These are phyloP conservation scores for Immersiella caudata DNA, from an alignment of 495 filamentous ascomycete genomes.

Conservation along the genomic window DNA sequence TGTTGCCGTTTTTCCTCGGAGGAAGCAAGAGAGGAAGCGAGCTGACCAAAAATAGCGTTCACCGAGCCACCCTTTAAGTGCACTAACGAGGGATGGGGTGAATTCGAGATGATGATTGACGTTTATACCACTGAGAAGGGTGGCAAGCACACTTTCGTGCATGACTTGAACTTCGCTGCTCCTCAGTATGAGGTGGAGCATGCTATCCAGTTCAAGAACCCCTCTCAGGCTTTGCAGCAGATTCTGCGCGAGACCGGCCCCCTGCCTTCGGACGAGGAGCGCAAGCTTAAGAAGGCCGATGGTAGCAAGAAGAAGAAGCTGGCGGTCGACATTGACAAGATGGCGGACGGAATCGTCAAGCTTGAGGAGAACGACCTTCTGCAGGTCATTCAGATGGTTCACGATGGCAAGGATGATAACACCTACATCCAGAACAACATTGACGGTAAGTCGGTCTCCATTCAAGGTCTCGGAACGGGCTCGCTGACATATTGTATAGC, in stretches of 20 bases:
- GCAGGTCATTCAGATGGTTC: constrained; percentile 94
- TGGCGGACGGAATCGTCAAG: constrained; percentile 69
- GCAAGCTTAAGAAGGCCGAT: constrained; percentile 61
- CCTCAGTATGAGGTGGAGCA: constrained; percentile 84
- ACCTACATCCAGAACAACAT: constrained; percentile 98
- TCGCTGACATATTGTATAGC: constrained; percentile 52
- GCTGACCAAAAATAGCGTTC: constrained; percentile 58
- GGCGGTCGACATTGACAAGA: constrained; percentile 91
- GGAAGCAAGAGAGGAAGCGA: neutral
- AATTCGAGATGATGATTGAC: constrained; percentile 93
- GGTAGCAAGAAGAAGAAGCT: constrained; percentile 82
- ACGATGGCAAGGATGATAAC: constrained; percentile 88
- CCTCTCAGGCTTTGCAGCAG: constrained; percentile 76
- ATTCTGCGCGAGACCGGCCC: constrained; percentile 79
- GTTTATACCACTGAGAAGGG: constrained; percentile 80
- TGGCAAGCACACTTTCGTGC: constrained; percentile 75
- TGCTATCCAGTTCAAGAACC: constrained; percentile 84
- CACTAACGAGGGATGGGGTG: constrained; percentile 94
- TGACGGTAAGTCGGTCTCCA: constrained; percentile 65
- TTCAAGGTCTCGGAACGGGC: neutral
- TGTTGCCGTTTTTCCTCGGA: constrained; percentile 3
- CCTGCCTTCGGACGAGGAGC: constrained; percentile 71
- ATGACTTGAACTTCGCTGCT: constrained; percentile 90
- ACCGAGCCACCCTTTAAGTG: constrained; percentile 86
- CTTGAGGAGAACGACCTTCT: constrained; percentile 68